phyloP scores from a whole-genome alignment of 345 rosid species.

The Reutealis trisperma region DNA sequence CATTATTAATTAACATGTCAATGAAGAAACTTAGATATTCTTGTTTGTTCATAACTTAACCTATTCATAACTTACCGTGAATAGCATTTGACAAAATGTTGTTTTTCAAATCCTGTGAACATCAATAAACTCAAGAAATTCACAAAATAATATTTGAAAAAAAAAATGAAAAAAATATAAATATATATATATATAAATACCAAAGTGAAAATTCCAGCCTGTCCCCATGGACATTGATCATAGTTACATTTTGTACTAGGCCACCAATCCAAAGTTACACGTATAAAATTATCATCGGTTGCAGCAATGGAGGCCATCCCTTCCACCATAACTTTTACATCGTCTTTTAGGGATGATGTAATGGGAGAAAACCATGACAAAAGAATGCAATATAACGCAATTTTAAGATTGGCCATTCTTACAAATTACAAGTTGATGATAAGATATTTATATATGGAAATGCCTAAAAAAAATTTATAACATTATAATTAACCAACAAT shows the following conservation, averaged over 20 bases:
- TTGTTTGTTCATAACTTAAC: no score
- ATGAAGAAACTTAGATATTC: no score
- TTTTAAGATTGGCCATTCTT: not conserved
- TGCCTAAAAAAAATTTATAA: not conserved
- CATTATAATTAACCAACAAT: not conserved
- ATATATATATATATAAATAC: constrained; percentile 14
- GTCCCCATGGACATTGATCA: constrained; percentile 61
- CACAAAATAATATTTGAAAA: no score
- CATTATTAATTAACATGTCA: no score
- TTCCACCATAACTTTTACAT: constrained; percentile 35
- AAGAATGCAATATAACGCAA: not conserved
- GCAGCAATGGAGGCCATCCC: constrained; percentile 42
- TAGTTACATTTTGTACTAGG: constrained; percentile 55
- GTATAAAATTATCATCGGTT: constrained; percentile 52
- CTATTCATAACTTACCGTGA: constrained; percentile 32
- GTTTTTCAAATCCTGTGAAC: constrained; percentile 48
- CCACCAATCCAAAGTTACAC: constrained; percentile 76
- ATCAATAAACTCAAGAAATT: not conserved
- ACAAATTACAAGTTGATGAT: not conserved
- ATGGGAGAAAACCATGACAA: not conserved
- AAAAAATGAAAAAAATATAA: not conserved
- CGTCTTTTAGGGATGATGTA: not conserved
- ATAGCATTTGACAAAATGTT: constrained; percentile 49
- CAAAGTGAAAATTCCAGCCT: constrained; percentile 53
- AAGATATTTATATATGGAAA: not conserved